Base-by-base conservation (phyloP, 192 early-diverging fungal species). In the Phycomyces nitens region DNA sequence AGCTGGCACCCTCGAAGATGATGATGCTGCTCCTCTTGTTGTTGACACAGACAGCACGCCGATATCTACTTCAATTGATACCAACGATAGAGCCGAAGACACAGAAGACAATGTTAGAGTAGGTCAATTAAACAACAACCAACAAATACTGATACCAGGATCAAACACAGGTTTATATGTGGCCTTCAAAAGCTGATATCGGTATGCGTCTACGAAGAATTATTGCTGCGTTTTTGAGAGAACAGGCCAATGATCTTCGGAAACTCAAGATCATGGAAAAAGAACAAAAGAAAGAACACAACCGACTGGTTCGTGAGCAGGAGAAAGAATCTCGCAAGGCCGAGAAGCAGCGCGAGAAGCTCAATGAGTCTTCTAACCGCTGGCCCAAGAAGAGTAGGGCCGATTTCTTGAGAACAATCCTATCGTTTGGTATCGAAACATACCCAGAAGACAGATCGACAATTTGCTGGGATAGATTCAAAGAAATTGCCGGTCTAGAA, bases 391-490 rank as follows among this genome's bases (percentile, higher is more conserved):
- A 77, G 58, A 76, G 78, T 50, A 74, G 75, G 43, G 68, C 64
- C 40, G 83, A 84, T 44, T 84, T 84, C 64, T 79, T 81, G 49
- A 68, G 76, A 60, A 82, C 80, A 0, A 72, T 84, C 24, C 66
- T 76, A 8, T 84, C 83, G 9, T 84, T 82, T 65, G 83, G 83
- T 60, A 75, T 80, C 7, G 83, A 81, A 34, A 71, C 69, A 3
- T 51, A 68, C 22, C 59, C 69, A 9, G 75, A 60, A 42, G 74
- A 77, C 29, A 62, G 71, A 5, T 65, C 24, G 49, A 51, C 52
- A 3, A 69, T 70, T 38, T 56, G 56, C 26, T 94, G 92, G 92
- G 73, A 70, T 0, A 72, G 80, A 3, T 92, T 94, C 76, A 88
- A 84, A 52, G 84, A 87, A 49, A 67, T 92, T 12, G 72, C 88